These are phyloP conservation scores for Geosmithia flava DNA, from an alignment of 2,329 filamentous ascomycete species.

Conservation along the genomic window DNA sequence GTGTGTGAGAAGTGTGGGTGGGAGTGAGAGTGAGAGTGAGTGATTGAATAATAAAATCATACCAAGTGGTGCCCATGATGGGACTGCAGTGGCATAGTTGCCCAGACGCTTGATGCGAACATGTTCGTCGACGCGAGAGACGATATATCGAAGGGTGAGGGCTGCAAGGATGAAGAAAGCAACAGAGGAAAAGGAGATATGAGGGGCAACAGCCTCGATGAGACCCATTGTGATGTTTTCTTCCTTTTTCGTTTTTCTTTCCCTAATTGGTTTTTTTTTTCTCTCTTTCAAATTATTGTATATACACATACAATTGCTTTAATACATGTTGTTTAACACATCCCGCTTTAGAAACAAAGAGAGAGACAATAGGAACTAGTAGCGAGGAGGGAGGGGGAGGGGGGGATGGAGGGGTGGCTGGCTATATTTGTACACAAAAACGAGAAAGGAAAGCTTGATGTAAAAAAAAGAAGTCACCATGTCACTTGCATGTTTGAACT, in stretches of 20 bases:
- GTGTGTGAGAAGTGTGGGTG: not conserved
- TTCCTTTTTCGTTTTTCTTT: not conserved
- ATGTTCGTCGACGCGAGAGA: slow-evolving; percentile 25
- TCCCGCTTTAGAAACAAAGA: too few species aligned
- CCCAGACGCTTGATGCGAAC: slow-evolving; percentile 32
- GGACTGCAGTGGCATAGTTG: slow-evolving; percentile 23
- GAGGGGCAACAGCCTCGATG: slow-evolving; percentile 31
- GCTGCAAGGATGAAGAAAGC: slow-evolving; percentile 22
- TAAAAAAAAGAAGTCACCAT: too few species aligned
- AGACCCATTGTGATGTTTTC: slow-evolving; percentile 28
- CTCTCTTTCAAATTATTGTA: too few species aligned
- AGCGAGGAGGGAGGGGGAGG: too few species aligned
- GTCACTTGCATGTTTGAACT: too few species aligned
- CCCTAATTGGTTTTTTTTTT: not conserved
- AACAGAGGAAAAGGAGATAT: slow-evolving; percentile 27
- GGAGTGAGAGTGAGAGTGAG: not conserved
- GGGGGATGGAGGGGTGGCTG: too few species aligned
- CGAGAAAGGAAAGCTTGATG: too few species aligned
- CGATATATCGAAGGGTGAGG: slow-evolving; percentile 23
- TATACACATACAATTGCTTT: too few species aligned
- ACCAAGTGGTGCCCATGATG: slow-evolving; percentile 32
- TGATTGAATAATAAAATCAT: slow-evolving; percentile 5
- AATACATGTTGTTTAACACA: too few species aligned
- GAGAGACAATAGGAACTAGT: too few species aligned
- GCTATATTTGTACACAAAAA: too few species aligned